A percentile compares a stretch with the other conserved stretches of the same genome.
phyloP scores from a whole-genome alignment of 2,329 filamentous ascomycete genomes.

The Aureobasidium pullulans region DNA sequence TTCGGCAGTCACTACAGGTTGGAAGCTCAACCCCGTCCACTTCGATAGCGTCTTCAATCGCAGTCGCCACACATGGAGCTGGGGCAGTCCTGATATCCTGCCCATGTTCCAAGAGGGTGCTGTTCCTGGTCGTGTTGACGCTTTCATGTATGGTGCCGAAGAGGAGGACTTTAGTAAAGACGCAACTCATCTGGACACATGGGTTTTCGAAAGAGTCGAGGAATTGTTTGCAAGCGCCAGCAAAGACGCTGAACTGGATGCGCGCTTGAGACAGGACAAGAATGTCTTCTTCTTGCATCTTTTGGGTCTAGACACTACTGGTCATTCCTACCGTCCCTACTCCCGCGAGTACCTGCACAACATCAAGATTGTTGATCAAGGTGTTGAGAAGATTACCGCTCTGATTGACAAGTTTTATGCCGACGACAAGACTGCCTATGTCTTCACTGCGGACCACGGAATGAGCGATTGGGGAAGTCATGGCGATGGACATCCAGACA shows the following conservation, averaged over 20 bases:
- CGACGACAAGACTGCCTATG: conserved; percentile 77
- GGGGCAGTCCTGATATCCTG: conserved; percentile 95
- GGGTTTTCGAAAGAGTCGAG: conserved; percentile 95
- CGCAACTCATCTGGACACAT: conserved; percentile 73
- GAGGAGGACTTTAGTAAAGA: conserved; percentile 85
- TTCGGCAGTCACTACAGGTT: conserved; percentile 91
- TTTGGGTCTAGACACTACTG: conserved; percentile 83
- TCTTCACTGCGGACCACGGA: conserved; percentile 96
- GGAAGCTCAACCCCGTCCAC: conserved; percentile 97
- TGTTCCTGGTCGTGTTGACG: conserved; percentile 75
- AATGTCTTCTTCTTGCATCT: conserved; percentile 93
- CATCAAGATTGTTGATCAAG: conserved; percentile 86
- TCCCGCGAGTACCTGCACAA: conserved; percentile 94
- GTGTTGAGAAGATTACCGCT: conserved; percentile 74
- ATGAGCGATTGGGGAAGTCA: conserved; percentile 99
- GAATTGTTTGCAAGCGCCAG: conserved; percentile 74
- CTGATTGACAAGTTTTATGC: conserved; percentile 80
- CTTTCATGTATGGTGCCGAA: conserved; percentile 75
- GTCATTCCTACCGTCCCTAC: conserved; percentile 80
- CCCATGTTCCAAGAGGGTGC: conserved; percentile 97
- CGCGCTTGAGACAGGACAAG: conserved; percentile 71
- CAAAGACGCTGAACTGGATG: conserved; percentile 66
- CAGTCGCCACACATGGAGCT: conserved; percentile 96
- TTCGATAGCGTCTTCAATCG: conserved; percentile 99
- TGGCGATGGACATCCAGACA: conserved; percentile 94